These are phyloP conservation scores for Leucocoprinus leucothites DNA, from an alignment of 768 basidiomycete species.

Conservation along the genomic window DNA sequence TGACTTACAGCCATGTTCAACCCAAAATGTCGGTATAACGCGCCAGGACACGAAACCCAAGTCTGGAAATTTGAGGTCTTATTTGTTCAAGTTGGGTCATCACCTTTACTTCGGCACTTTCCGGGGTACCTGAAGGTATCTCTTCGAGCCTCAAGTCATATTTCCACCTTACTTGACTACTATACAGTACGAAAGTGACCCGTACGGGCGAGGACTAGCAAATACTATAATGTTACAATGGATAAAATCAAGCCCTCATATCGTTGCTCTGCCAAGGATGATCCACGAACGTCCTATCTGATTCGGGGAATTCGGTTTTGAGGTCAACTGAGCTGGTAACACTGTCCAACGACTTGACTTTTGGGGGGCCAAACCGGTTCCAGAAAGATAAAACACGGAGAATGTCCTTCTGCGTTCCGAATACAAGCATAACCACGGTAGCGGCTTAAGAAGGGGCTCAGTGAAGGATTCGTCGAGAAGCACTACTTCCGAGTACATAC, in stretches of 20 bases:
- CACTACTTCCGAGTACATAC: constrained; percentile 21
- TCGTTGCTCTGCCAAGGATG: no score
- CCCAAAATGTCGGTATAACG: constrained; percentile 20
- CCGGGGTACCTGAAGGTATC: no score
- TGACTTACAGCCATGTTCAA: constrained; percentile 41
- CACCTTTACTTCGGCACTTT: constrained; percentile 10
- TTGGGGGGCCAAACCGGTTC: constrained; percentile 18
- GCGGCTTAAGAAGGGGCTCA: constrained; percentile 29
- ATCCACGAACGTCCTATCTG: background rate
- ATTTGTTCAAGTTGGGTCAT: constrained; percentile 30
- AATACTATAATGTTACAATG: no score
- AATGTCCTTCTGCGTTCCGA: constrained; percentile 44
- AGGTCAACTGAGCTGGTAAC: constrained; percentile 13
- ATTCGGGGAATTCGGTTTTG: constrained; percentile 13
- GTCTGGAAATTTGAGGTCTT: constrained; percentile 31
- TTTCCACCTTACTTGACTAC: no score
- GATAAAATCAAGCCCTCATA: no score
- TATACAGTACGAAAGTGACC: no score
- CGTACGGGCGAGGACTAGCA: no score
- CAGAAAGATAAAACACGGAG: constrained; percentile 32
- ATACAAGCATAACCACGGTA: constrained; percentile 40
- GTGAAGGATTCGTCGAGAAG: no score
- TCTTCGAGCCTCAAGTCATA: no score
- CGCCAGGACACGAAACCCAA: constrained; percentile 17
- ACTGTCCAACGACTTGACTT: constrained; percentile 10